Evolutionary conservation across 306 rosid species (phyloP), one percentile per base, ranked within the genome.

Genomic region (Malus asiatica): DNA sequence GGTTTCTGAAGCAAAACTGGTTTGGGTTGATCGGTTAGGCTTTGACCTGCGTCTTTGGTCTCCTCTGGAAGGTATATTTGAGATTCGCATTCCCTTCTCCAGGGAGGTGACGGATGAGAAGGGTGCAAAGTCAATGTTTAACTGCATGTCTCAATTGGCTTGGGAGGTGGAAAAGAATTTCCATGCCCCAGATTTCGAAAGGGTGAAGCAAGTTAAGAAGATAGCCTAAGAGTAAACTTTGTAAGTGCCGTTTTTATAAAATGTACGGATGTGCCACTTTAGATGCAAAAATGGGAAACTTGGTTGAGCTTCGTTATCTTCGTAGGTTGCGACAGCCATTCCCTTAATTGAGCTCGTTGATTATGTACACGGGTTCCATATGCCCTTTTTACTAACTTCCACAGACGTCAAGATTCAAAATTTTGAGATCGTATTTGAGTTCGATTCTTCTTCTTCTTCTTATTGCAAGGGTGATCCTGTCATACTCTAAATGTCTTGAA

Each of bases 121-220:
- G 70, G 92, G 96, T 76, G 96, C 88, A 22, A 94, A 92, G 89
- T 94, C 97, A 5, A 80, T 90, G 6, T 91, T 94, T 70, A 94
- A 94, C 71, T 87, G 97, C 69, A 92, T 94, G 97, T 87, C 98
- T 38, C 98, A 94, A 77, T 78, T 79, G 66, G 96, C 98, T 81
- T 94, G 98, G 98, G 98, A 94, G 86, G 93, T 94, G 45, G 98
- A 94, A 79, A 92, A 70, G 77, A 90, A 89, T 86, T 89, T 85
- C 78, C 86, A 80, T 32, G 81, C 80, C 73, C 87, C 80, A 48
- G 87, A 92, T 80, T 87, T 92, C 83, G 61, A 84, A 68, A 87
- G 85, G 85, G 97, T 92, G 83, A 89, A 88, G 74, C 85, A 87
- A 44, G 81, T 92, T 76, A 94, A 92, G 90, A 84, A 69, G 76